phyloP scores from a whole-genome alignment of 2,329 filamentous ascomycete species.

The Emericellopsis cladophorae region DNA sequence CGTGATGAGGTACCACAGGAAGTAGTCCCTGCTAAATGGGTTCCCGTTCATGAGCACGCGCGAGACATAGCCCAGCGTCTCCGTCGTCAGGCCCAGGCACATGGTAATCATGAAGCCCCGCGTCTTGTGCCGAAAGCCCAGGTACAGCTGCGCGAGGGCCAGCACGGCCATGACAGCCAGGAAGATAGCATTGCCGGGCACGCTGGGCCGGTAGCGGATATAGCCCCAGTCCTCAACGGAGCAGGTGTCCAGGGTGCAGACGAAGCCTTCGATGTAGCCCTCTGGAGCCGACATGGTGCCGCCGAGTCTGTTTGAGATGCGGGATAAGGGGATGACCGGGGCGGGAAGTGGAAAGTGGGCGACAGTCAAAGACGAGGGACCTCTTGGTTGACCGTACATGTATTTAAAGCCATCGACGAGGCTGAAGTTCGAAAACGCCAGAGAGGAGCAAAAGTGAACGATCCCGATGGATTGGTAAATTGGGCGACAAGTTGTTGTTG shows the following conservation, averaged over 20 bases:
- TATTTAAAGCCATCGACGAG: too few species aligned
- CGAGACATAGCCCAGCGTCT: slow-evolving; percentile 39
- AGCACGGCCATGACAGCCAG: slow-evolving; percentile 20
- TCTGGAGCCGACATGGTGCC: background rate
- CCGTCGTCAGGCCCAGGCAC: background rate
- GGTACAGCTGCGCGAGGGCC: background rate
- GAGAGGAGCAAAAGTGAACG: too few species aligned
- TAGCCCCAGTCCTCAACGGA: slow-evolving; percentile 8
- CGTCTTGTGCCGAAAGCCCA: background rate
- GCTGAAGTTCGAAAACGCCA: too few species aligned
- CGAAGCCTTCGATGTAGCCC: too few species aligned
- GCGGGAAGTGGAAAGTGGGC: too few species aligned
- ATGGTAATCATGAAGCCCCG: background rate
- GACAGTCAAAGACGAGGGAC: too few species aligned
- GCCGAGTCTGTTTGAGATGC: too few species aligned
- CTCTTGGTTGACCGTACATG: too few species aligned
- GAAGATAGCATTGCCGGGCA: slow-evolving; percentile 16
- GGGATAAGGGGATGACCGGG: too few species aligned
- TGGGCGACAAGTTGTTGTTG: too few species aligned
- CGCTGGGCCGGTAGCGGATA: slow-evolving; percentile 24
- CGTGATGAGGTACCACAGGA: slow-evolving; percentile 29
- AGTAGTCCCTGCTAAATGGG: slow-evolving; percentile 37
- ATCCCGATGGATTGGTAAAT: too few species aligned
- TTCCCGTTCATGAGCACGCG: slow-evolving; percentile 40
- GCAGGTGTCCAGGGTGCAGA: slow-evolving; percentile 2